phyloP scores from a whole-genome alignment of 2,329 filamentous ascomycete species.

The Phyllosticta citriasiana region DNA sequence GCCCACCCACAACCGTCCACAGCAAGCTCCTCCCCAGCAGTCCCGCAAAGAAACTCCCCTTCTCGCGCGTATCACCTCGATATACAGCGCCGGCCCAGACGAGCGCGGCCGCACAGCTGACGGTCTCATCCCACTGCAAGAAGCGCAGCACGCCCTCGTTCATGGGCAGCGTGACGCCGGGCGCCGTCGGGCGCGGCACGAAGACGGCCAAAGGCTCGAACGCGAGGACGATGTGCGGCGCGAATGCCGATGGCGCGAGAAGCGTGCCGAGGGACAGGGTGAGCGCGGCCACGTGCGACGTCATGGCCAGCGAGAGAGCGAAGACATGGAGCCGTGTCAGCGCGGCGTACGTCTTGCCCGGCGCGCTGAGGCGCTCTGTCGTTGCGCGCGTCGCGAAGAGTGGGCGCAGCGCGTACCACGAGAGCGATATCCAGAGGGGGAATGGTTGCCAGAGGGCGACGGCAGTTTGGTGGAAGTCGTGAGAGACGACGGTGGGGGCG shows the following conservation, averaged over 20 bases:
- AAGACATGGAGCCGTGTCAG: not conserved
- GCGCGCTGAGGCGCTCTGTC: not conserved
- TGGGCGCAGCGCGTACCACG: not conserved
- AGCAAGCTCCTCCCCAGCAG: not conserved
- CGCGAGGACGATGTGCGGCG: not conserved
- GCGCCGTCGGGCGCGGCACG: not conserved
- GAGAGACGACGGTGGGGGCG: not conserved
- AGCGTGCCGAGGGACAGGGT: not conserved
- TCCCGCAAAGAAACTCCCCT: not conserved
- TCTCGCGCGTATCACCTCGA: not conserved
- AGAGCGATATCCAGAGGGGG: not conserved
- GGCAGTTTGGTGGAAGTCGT: not conserved
- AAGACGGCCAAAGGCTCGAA: constrained; percentile 1
- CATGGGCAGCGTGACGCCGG: not conserved
- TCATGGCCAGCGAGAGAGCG: constrained; percentile 1
- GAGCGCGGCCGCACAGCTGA: not conserved
- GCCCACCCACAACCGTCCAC: constrained; percentile 1
- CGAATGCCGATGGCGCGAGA: not conserved
- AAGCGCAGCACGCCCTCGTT: not conserved
- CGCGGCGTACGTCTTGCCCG: not conserved
- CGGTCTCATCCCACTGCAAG: constrained; percentile 8
- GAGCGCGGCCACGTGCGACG: not conserved
- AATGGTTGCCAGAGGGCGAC: constrained; percentile 1
- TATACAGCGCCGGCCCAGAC: constrained; percentile 1
- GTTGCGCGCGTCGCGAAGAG: not conserved